These are phyloP conservation scores for Sarocladiaceae sp. DNA, from an alignment of 2,329 filamentous ascomycete species.

Conservation along the genomic window DNA sequence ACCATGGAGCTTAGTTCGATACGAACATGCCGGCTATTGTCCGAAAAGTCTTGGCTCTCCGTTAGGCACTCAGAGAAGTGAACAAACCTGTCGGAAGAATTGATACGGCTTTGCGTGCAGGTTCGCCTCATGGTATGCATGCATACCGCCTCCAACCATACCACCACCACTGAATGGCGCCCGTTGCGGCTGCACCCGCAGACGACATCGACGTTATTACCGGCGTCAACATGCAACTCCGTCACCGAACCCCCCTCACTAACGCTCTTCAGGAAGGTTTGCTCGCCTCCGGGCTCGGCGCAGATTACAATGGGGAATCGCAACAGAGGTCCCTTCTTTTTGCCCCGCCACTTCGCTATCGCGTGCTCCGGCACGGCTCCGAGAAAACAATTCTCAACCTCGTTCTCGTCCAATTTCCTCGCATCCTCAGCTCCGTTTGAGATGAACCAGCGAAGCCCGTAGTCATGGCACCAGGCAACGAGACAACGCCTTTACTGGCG, in stretches of 20 bases:
- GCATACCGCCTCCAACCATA: too few species aligned
- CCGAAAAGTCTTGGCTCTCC: too few species aligned
- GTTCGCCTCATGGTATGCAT: too few species aligned
- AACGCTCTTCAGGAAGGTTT: conserved; percentile 3
- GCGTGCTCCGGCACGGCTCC: not conserved
- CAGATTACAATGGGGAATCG: not conserved
- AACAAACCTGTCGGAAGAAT: too few species aligned
- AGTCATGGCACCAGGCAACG: conserved; percentile 1
- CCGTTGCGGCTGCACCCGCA: not conserved
- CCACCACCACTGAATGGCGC: not conserved
- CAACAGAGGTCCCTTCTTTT: not conserved
- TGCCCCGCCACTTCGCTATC: not conserved
- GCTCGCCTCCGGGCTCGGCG: conserved; percentile 6
- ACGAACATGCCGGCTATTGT: too few species aligned
- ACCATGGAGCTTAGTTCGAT: too few species aligned
- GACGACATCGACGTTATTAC: conserved; percentile 4
- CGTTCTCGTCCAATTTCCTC: too few species aligned
- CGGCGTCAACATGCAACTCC: not conserved
- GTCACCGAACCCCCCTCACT: not conserved
- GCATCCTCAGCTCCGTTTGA: not conserved
- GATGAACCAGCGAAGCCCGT: not conserved
- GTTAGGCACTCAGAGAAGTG: too few species aligned
- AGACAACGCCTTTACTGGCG: not conserved
- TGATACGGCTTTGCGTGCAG: too few species aligned
- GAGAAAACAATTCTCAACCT: not conserved